Base-by-base conservation (phyloP, 225 moss, liverwort and hornwort genomes). In the Pseudoscleropodium purum region DNA sequence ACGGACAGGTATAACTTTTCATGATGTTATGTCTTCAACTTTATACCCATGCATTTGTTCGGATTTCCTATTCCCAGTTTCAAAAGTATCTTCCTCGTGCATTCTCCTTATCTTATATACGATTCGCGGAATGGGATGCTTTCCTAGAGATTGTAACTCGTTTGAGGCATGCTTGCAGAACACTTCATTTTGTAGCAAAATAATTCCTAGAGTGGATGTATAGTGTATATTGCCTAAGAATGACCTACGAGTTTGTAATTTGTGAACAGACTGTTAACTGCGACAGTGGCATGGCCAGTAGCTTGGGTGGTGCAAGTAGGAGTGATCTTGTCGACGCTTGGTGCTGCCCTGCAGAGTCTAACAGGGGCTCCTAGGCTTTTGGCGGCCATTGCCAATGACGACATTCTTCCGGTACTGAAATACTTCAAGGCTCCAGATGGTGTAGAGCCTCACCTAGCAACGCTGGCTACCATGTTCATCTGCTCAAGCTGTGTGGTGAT, bases 361-460 rank as follows among this genome's bases (percentile, higher is more conserved):
- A 99, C 99, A 88, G 99, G 99, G 86, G 99, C 99, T 78, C 99
- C 99, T 49, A 93, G 99, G 69, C 95, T 99, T 41, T 94, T 99
- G 84, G 99, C 99, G 64, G 99, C 99, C 78, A 97, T 99, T 85
- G 99, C 99, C 49, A 99, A 99, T 89, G 99, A 99, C 86, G 99
- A 99, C 61, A 97, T 99, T 43, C 91, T 99, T 29, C 99, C 99
- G n/a, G 91, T 94, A 78, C 89, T 99, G 84, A 99, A 99, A 77
- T 99, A 97, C 74, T 99, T 99, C 90, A 99, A 99, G 90, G 99
- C 97, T 36, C 94, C 97, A 81, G 99, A 99, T 89, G 96, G 91
- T 79, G 92, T 92, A 82, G 99, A 99, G 88, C 99, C 99, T 63
- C 97, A 99, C 90, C 86, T 97, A 77, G 97, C 99, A 67, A 99